Evolutionary conservation across 208 protist genomes (phyloP), one percentile per base, ranked within the genome.

Genomic region (Blechomonas ayalai): DNA sequence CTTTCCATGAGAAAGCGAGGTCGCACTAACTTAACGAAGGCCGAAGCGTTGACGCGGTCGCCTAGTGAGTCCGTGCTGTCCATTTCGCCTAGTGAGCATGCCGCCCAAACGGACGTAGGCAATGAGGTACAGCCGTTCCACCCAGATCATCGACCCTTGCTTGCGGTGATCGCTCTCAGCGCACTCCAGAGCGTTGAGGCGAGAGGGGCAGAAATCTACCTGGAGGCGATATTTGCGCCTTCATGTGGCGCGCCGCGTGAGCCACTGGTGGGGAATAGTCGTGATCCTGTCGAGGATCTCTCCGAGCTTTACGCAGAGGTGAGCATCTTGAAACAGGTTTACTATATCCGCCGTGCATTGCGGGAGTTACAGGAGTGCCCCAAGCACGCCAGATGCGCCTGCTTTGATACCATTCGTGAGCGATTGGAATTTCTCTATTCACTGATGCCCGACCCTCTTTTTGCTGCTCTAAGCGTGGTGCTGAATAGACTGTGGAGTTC

Each of bases 391-490:
- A 44, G 53, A 8, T 20, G 44, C 12, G 20, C 22, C 9, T 62
- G 78, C 38, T 67, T 40, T 35, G 16, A 35, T 13, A 31, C 60
- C 2, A 22, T 80, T 6, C 28, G 29, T 1, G 40, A 50, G 34
- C 51, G 68, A 29, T 29, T 92, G 2, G 32, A 43, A 13, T 25
- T 5, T 19, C 46, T 88, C 12, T 45, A 72, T 16, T 12, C 34
- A 8, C 38, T 77, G 22, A 22, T 92, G 6, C 77, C 82, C 0
- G 82, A 92, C 23, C 78, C 74, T 10, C 59, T 92, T 13, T 73
- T 92, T 27, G 28, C 42, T 3, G 69, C 68, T 16, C 62, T 91
- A 9, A 57, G 60, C 5, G 3, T 53, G 16, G 63, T 71, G 4
- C 25, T 73, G 23, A 43, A 60, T 25, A 34, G 32, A 9, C 15